Conservation (phyloP, 2,329 filamentous ascomycete genomes). For the Zopfia rhizophila region DNA sequence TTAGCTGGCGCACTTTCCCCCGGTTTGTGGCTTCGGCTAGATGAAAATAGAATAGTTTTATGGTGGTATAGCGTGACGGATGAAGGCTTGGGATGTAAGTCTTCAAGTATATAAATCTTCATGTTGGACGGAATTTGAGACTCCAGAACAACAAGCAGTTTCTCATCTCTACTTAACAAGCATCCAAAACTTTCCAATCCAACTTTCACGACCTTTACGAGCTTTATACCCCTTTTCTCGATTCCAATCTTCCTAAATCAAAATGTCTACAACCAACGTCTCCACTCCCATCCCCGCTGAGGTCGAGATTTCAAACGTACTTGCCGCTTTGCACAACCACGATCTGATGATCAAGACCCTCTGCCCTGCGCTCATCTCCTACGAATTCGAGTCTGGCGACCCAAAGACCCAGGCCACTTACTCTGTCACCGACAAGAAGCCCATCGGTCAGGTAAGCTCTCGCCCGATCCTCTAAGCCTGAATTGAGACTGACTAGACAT, state of each 20-base stretch:
- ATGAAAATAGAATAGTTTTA: too few relatives aligned
- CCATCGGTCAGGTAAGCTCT: slow-evolving; percentile 45
- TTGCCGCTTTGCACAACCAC: slow-evolving; percentile 52
- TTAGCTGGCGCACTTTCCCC: too few relatives aligned
- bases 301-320: slow-evolving; percentile 35
- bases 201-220: background rate
- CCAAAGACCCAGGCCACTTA: slow-evolving; percentile 42
- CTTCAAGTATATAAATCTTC: too few relatives aligned
- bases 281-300: slow-evolving; percentile 45
- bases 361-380: slow-evolving; percentile 46
- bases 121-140: too few relatives aligned
- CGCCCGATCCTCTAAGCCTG: background rate
- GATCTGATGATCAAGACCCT: slow-evolving; percentile 53
- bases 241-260: slow-evolving; percentile 14
- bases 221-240: too few relatives aligned
- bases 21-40: too few relatives aligned
- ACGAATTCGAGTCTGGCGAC: slow-evolving; percentile 47
- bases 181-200: background rate
- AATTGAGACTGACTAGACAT: slow-evolving; percentile 5
- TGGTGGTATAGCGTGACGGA: too few relatives aligned
- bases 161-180: too few relatives aligned
- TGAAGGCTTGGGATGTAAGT: too few relatives aligned
- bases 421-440: slow-evolving; percentile 52
- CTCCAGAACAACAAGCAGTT: too few relatives aligned
- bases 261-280: slow-evolving; percentile 51